Percentiles rank a stretch among this genome's conserved stretches.
Evolutionary conservation across 441 rosid genomes (phyloP).

Genomic region (Populus trichocarpa): DNA sequence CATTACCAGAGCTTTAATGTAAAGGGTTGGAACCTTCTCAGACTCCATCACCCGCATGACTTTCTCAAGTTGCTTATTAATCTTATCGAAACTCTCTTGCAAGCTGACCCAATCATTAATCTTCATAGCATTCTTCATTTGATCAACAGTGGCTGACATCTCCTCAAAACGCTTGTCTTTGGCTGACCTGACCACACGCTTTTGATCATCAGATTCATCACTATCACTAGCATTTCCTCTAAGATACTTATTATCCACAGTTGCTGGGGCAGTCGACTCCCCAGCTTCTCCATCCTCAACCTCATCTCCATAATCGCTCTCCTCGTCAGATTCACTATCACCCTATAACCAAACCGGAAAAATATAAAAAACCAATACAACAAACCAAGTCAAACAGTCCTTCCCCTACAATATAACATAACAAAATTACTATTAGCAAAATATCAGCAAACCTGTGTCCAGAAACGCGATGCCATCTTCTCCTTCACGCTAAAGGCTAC

Average conservation of each 20-base stretch:
- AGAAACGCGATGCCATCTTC: slow-evolving; percentile 47
- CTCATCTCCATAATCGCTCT: slow-evolving; percentile 43
- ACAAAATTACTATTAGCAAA: not conserved
- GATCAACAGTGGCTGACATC: slow-evolving; percentile 59
- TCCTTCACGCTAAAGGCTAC: not conserved
- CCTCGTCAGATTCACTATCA: slow-evolving; percentile 58
- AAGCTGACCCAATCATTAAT: slow-evolving; percentile 18
- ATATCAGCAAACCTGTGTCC: slow-evolving; percentile 40
- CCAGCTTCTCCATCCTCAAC: slow-evolving; percentile 31
- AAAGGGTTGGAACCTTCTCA: too few species aligned
- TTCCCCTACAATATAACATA: not conserved
- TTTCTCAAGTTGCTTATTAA: too few species aligned
- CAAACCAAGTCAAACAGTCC: not conserved
- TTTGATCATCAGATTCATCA: slow-evolving; percentile 54
- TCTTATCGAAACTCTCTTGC: too few species aligned
- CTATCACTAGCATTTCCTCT: slow-evolving; percentile 48
- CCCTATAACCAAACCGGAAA: slow-evolving; percentile 27
- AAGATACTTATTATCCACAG: slow-evolving; percentile 44
- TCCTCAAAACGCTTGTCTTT: slow-evolving; percentile 76
- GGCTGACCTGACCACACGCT: slow-evolving; percentile 62
- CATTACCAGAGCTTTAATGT: too few species aligned
- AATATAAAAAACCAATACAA: not conserved
- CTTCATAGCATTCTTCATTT: slow-evolving; percentile 72
- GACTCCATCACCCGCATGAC: too few species aligned
- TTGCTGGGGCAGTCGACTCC: slow-evolving; percentile 24